Base-by-base conservation (phyloP, 202 grass and related monocot species). In the Brachypodium distachyon region DNA sequence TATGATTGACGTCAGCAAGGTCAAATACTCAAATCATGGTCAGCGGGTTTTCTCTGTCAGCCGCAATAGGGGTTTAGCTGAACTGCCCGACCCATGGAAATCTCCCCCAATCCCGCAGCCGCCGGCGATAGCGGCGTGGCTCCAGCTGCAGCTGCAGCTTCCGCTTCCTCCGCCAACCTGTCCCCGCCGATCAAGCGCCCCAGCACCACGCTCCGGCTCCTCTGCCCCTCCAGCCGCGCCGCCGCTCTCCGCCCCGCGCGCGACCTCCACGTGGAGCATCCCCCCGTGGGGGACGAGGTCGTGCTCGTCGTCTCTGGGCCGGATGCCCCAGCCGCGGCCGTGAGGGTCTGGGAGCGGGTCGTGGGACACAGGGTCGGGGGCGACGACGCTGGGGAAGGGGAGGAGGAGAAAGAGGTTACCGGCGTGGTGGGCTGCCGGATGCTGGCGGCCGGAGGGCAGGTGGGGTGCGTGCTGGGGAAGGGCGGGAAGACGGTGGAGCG, bases 381-480 rank as follows among this genome's bases (percentile, higher is more conserved):
- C 38, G 61, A 74, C 21, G 89, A 82, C 37, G 49, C 67, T 0
- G 70, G 62, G 72, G 88, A 47, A 7, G 71, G 66, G 58, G 84
- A 63, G 63, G 80, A 81, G 46, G 81, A 84, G 81, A 84, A 72
- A 57, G 86, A 81, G 64, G 86, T 84, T 18, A 5, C 81, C 29
- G 86, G 81, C 23, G 55, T 61, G 3, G 86, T 88, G 48, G 81
- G 76, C 63, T 88, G 86, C 81, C 81, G 81, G 70, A 88, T 88
- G 86, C 77, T 88, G 62, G 79, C 81, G 38, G 61, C 58, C 53
- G 34, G 50, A 19, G 65, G 53, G 50, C 91, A 86, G 79, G 88
- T 91, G 1, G 91, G 91, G 9, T 94, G 88, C 70, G 80, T 94
- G 32, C 77, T 94, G 23, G 91, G 91, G 18, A 94, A 94, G 84